Percentiles rank a stretch among this genome's conserved stretches.
Evolutionary conservation across 176 grass and related monocot species (phyloP).

Genomic region (Juncus effusus): DNA sequence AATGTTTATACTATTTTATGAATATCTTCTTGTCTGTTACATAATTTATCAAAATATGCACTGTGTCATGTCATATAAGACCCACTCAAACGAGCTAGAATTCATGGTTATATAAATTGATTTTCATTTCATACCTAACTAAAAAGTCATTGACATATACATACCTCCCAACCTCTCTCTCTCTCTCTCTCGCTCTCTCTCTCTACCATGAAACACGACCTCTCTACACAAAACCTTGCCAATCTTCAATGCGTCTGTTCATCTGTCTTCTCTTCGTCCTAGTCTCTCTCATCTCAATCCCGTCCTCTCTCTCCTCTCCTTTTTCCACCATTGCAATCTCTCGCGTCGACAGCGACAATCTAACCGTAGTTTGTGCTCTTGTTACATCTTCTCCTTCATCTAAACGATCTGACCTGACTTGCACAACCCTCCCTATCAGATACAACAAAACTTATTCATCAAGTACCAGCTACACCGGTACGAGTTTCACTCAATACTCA

Average conservation of each 20-base stretch:
- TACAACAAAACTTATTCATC: slow-evolving; percentile 26
- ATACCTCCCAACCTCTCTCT: background rate
- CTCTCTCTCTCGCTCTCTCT: background rate
- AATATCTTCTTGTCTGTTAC: no score
- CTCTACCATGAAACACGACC: slow-evolving; percentile 24
- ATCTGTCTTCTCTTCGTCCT: background rate
- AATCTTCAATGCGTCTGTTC: slow-evolving; percentile 19
- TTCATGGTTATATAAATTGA: no score
- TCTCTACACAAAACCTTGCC: slow-evolving; percentile 13
- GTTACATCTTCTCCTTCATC: slow-evolving; percentile 7
- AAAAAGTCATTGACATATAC: background rate
- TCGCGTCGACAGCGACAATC: slow-evolving; percentile 2
- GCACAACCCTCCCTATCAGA: slow-evolving; percentile 38
- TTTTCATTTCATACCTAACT: no score
- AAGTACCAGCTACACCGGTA: background rate
- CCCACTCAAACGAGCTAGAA: no score
- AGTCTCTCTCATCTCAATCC: slow-evolving; percentile 5
- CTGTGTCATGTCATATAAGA: no score
- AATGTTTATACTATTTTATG: no score
- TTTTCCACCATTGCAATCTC: slow-evolving; percentile 69
- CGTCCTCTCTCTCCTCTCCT: slow-evolving; percentile 20
- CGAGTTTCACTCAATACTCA: slow-evolving; percentile 34
- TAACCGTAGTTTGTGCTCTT: slow-evolving; percentile 60
- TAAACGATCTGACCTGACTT: slow-evolving; percentile 31
- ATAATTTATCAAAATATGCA: no score